A percentile compares a stretch with the other conserved stretches of the same genome.
Conservation (phyloP, 2,329 filamentous ascomycete species). For the Aspergillus oerlinghausenensis region DNA sequence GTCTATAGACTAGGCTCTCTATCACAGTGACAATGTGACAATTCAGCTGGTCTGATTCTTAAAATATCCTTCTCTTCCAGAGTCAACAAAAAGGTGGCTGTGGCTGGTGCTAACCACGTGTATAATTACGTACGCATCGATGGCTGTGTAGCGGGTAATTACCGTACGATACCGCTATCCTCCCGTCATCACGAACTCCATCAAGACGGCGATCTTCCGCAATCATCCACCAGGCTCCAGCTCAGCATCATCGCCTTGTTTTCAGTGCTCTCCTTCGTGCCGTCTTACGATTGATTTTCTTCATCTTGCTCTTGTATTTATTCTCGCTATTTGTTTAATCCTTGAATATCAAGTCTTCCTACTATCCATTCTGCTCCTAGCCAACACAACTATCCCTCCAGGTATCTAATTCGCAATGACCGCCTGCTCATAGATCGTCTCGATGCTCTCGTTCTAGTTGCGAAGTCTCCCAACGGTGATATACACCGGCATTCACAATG, state of each 20-base stretch:
- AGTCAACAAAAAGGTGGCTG: not conserved
- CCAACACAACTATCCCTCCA: not conserved
- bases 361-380: not conserved
- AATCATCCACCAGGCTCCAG: not conserved
- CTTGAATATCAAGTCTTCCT: not conserved
- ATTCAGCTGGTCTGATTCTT: not conserved
- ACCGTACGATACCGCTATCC: not conserved
- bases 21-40: not conserved
- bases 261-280: not conserved
- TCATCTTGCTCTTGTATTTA: not conserved
- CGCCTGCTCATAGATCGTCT: not conserved
- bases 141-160: not conserved
- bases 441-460: not conserved
- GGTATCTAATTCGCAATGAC: not conserved
- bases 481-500: conserved; percentile 22
- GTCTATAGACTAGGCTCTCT: not conserved
- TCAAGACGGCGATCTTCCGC: not conserved
- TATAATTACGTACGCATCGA: not conserved
- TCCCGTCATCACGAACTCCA: not conserved
- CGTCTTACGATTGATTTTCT: not conserved
- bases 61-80: not conserved
- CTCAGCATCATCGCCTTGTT: not conserved
- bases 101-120: not conserved
- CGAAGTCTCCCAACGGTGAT: not conserved
- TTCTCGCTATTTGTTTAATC: not conserved